Conservation (phyloP, 2,329 filamentous ascomycete genomes). For the Esteya vermicola region DNA sequence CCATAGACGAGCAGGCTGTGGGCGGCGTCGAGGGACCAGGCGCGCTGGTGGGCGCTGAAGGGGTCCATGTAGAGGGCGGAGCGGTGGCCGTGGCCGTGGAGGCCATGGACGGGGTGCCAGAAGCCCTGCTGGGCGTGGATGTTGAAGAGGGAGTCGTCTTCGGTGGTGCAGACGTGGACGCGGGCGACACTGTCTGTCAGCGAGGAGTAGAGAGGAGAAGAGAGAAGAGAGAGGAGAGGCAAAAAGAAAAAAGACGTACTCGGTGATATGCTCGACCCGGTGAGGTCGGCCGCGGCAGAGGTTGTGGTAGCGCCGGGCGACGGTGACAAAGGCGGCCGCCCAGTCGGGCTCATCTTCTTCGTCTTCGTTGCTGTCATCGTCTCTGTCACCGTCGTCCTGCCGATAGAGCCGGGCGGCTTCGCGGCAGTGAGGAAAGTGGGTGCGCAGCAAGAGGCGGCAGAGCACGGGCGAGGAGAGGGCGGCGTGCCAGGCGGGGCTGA, state of each 20-base stretch:
- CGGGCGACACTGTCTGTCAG: too few relatives aligned
- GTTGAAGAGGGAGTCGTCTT: too few relatives aligned
- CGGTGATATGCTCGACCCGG: conserved; percentile 29
- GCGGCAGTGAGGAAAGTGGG: conserved; percentile 35
- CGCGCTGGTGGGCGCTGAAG: conserved; percentile 15
- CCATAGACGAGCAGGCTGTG: conserved; percentile 41
- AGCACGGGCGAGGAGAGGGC: conserved; percentile 34
- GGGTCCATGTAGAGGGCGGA: too few relatives aligned
- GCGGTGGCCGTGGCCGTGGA: too few relatives aligned
- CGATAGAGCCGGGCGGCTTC: too few relatives aligned
- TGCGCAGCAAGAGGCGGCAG: conserved; percentile 31
- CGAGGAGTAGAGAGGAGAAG: too few relatives aligned
- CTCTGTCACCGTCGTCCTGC: conserved; percentile 3
- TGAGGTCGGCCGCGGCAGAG: conserved; percentile 32
- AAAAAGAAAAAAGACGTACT: too few relatives aligned
- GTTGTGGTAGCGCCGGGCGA: conserved; percentile 40
- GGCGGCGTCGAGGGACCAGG: conserved; percentile 40
- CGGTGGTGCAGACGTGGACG: too few relatives aligned
- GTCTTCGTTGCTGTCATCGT: not conserved
- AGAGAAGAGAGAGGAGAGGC: too few relatives aligned
- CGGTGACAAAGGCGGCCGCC: conserved; percentile 28
- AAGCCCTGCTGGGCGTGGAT: too few relatives aligned
- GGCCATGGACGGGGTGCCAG: too few relatives aligned
- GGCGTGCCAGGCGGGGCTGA: conserved; percentile 32
- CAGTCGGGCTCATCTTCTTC: too few relatives aligned